Base-by-base conservation (phyloP, 2,329 filamentous ascomycete genomes). In the Penicillium sumatraense region DNA sequence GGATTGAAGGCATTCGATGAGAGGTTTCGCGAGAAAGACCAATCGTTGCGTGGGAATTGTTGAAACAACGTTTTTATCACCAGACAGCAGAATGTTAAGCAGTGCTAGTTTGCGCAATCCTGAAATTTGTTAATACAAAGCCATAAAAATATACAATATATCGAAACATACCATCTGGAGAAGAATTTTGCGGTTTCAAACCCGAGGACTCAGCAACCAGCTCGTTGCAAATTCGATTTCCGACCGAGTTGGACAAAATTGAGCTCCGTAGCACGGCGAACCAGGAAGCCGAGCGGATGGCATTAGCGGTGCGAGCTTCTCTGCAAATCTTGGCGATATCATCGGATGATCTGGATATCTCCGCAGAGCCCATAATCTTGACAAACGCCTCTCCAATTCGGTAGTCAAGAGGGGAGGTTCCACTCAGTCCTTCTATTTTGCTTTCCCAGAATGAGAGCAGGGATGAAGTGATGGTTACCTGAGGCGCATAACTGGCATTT, bases 21-120 rank as follows among this genome's bases (percentile, higher is more conserved):
- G 81, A 59, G 93, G 88, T 68, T 89, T 90, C 38, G 93, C 85
- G 8, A 93, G 86, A 74, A 96, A 95, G 0, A 96, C 86, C 2
- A 95, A 75, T 21, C 92, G 84, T 65, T 93, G 85, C 51, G 73
- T 75, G 20, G 77, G 77, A 53, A 85, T 79, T 21, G 71, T 78
- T 6, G 78, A 71, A 4, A 78, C 70, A 18, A 82, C 75, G 7
- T 75, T 74, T 31, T 80, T 77, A 54, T 83, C 79, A 3, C 74
- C 76, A 21, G 76, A 68, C 8, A 86, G 62, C 3, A 87, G 72
- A 24, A 79, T 71, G 61, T 87, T 87, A 16, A 87, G 74, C 10
- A 84, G 61, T 3, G 81, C 72, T 2, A 87, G 68, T 49, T 81
- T 77, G 51, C 72, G 75, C 11, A 86, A 67, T 3, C 72, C 78